These are phyloP conservation scores for Stagonosporopsis chrysanthemi DNA, from an alignment of 2,329 filamentous ascomycete species.

Conservation along the genomic window DNA sequence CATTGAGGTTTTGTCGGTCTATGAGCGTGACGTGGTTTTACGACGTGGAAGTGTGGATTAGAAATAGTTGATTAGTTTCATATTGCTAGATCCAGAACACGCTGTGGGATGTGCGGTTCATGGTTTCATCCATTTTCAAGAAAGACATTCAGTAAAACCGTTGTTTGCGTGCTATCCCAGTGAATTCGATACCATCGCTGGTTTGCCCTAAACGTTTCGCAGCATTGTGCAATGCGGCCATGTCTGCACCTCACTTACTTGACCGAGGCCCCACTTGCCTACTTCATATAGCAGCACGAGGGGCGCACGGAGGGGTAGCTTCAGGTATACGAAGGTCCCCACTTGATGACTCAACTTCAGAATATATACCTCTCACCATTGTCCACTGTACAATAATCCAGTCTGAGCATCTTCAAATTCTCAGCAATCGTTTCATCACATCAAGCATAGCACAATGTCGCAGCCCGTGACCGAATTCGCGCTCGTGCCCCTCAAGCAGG, in stretches of 20 bases:
- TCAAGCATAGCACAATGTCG: conserved; percentile 22
- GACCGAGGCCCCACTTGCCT: conserved; percentile 8
- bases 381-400: background rate
- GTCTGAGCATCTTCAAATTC: background rate
- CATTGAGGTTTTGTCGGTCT: background rate
- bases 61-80: too few relatives aligned
- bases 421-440: background rate
- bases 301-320: conserved; percentile 8
- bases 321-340: background rate
- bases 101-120: too few relatives aligned
- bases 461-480: conserved; percentile 50
- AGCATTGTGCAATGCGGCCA: too few relatives aligned
- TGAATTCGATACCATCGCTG: too few relatives aligned
- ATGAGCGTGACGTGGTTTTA: too few relatives aligned
- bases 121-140: too few relatives aligned
- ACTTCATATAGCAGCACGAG: background rate
- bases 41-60: too few relatives aligned
- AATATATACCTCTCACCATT: background rate
- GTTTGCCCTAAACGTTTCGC: too few relatives aligned
- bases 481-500: conserved; percentile 49
- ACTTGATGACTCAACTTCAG: background rate
- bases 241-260: too few relatives aligned
- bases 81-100: too few relatives aligned
- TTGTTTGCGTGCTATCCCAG: too few relatives aligned
- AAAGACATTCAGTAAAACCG: too few relatives aligned